Conservation (phyloP, 441 rosid species). For the Gossypium laxum region DNA sequence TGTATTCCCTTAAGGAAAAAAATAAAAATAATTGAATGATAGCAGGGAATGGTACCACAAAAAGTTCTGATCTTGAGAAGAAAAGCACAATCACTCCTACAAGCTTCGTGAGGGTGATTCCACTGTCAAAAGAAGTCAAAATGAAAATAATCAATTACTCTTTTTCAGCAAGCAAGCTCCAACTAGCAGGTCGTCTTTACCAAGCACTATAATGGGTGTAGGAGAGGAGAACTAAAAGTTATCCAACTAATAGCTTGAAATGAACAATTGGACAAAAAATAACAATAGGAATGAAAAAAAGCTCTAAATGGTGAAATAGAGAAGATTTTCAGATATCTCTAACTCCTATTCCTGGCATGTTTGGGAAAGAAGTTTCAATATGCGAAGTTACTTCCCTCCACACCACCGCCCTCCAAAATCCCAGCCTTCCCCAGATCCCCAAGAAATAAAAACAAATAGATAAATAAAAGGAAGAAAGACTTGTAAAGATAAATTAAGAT, state of each 20-base stretch:
- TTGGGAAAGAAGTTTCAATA: background rate
- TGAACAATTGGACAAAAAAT: background rate
- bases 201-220: conserved; percentile 11
- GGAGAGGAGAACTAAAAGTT: background rate
- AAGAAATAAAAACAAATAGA: background rate
- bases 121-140: conserved; percentile 32
- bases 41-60: conserved; percentile 41
- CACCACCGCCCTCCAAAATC: background rate
- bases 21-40: conserved; percentile 1
- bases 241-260: background rate
- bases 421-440: background rate
- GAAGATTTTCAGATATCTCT: background rate
- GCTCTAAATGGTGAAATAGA: background rate
- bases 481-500: background rate
- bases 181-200: conserved; percentile 12
- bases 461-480: background rate
- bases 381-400: background rate
- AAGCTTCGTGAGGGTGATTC: conserved; percentile 67
- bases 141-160: conserved; percentile 3
- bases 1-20: background rate
- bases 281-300: background rate
- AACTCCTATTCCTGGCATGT: background rate
- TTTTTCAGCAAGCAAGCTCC: background rate
- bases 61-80: conserved; percentile 61
- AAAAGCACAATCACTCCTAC: conserved; percentile 64